Conservation (phyloP, 495 filamentous ascomycete genomes). For the Neurospora sp. region DNA sequence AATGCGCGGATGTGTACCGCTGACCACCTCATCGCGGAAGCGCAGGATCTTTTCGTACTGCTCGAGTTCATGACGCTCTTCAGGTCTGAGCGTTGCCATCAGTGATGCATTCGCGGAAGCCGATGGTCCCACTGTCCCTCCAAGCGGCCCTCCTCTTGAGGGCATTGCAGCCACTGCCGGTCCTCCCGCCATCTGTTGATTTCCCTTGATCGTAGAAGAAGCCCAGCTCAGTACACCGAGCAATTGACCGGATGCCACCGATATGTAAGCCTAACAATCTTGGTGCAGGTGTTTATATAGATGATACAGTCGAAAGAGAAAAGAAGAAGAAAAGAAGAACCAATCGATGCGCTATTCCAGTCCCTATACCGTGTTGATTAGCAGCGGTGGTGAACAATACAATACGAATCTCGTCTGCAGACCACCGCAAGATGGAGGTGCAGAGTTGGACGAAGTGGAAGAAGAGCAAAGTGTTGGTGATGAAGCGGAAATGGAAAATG, state of each 20-base stretch:
- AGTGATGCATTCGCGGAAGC: neutral
- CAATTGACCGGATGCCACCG: neutral
- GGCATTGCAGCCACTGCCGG: conserved; percentile 7
- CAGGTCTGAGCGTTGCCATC: conserved; percentile 13
- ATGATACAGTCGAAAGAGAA: neutral
- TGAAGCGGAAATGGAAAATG: neutral
- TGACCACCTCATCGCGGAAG: conserved; percentile 26
- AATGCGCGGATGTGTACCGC: conserved; percentile 28
- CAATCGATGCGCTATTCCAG: neutral
- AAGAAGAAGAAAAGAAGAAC: neutral
- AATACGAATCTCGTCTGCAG: neutral
- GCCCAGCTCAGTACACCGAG: neutral
- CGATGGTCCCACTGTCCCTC: neutral
- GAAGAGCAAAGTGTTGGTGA: neutral
- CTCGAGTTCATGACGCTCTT: conserved; percentile 15
- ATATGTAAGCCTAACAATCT: neutral
- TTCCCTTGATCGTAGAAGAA: neutral
- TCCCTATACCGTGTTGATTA: neutral
- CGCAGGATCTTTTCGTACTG: conserved; percentile 27
- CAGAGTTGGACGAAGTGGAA: neutral
- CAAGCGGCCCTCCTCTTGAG: neutral
- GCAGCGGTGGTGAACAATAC: neutral
- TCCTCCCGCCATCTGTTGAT: conserved; percentile 12
- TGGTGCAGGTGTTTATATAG: neutral
- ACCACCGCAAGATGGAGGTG: neutral